Conservation (phyloP, 176 grass and related monocot genomes). For the Rhynchospora tenuis region DNA sequence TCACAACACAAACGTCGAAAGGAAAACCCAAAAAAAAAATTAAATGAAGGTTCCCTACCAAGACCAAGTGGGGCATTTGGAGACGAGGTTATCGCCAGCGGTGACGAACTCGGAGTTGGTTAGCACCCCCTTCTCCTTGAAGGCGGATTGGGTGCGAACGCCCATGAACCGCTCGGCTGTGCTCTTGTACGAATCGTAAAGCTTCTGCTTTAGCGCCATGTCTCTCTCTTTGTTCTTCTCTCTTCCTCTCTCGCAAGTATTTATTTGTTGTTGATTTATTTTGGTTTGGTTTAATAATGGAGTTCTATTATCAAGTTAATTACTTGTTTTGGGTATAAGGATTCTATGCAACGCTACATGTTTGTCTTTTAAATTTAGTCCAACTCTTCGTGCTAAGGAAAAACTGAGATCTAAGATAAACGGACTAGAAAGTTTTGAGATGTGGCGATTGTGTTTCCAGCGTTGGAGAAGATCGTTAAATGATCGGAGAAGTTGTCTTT, state of each 20-base stretch:
- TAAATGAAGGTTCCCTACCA: conserved; percentile 39
- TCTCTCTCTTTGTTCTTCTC: neutral
- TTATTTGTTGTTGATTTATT: neutral
- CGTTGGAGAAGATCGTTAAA: neutral
- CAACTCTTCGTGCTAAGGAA: neutral
- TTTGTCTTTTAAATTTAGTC: neutral
- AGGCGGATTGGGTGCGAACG: conserved; percentile 74
- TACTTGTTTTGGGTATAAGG: too few species aligned
- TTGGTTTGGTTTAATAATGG: neutral
- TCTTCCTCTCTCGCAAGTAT: neutral
- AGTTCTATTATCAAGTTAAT: neutral
- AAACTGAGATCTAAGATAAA: neutral
- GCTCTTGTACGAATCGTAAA: conserved; percentile 75
- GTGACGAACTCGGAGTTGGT: conserved; percentile 86
- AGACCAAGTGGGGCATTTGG: conserved; percentile 98
- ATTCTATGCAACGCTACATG: neutral
- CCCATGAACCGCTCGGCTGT: conserved; percentile 76
- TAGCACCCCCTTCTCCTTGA: conserved; percentile 94
- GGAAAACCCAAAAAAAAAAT: neutral
- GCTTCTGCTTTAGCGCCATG: conserved; percentile 77
- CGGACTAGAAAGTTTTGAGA: neutral
- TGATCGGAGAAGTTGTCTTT: neutral
- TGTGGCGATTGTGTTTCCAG: too few species aligned
- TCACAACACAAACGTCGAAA: neutral
- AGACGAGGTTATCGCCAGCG: conserved; percentile 95